Base-by-base conservation (phyloP, 2,329 filamentous ascomycete species). In the Botryosphaeria dothidea region DNA sequence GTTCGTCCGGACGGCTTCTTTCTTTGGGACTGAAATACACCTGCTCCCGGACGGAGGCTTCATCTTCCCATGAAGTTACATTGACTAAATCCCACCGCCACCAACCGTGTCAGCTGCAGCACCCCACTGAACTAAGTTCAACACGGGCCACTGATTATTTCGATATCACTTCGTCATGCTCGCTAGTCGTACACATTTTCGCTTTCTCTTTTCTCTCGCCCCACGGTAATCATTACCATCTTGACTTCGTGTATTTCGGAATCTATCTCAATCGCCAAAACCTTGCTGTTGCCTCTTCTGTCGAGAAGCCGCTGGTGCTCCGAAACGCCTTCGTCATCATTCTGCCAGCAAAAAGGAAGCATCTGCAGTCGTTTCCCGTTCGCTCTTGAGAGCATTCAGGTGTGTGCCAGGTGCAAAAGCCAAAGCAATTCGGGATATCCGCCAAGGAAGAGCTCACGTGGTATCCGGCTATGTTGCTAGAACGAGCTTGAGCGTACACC, bases 201-300 rank as follows among this genome's bases (percentile, higher is more conserved):
- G 38, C 38, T n/a, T 7, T 19, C 8, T 52, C 25, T 13, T 31
- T 23, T 31, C n/a, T 41, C 25, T 25, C 31, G 11, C 9, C 27
- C 17, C 27, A 6, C 38, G 11, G 27, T 48, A 38, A 34, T 48
- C 56, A 46, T 60, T 15, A 60, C 43, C 41, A 46, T 60, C 38
- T 48, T 46, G 38, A 48, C 54, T 43, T 60, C 56, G 56, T 60
- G 43, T 46, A 60, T 60, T 52, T 60, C 19, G 54, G 41, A 60
- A 60, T 60, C 56, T 60, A 60, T 60, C 15, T 36, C 41, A 60
- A 29, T 46, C 41, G 38, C 25, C 21, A 31, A 29, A 41, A 41
- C 27, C 31, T 27, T 34, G n/a, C 31, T 34, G 38, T 27, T 23
- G 13, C 41, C 27, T 34, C 56, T 11, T 7, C 27, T 38, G 17